These are phyloP conservation scores for Onygena corvina DNA, from an alignment of 2,329 filamentous ascomycete species.

Conservation along the genomic window DNA sequence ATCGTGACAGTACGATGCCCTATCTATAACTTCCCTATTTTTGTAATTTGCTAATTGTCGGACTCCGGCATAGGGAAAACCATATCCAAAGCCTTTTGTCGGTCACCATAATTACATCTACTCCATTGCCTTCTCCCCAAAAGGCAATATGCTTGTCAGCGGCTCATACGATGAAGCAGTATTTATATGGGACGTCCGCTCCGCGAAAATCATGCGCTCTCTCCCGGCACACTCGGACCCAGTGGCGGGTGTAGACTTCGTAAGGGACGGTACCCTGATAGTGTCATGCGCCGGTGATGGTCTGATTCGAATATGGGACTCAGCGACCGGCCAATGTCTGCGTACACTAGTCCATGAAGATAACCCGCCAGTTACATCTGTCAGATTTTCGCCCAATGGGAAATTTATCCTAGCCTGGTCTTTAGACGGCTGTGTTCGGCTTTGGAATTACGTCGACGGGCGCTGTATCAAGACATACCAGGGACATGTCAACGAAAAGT, in stretches of 20 bases:
- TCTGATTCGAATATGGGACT: slow-evolving; percentile 89
- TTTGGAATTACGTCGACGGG: slow-evolving; percentile 92
- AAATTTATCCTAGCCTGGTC: slow-evolving; percentile 87
- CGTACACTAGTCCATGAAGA: slow-evolving; percentile 94
- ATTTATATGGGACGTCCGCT: slow-evolving; percentile 89
- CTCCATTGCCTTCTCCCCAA: slow-evolving; percentile 87
- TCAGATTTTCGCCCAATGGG: slow-evolving; percentile 88
- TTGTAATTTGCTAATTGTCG: background rate
- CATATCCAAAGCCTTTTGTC: slow-evolving; percentile 51
- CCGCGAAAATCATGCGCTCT: slow-evolving; percentile 74
- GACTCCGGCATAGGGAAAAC: slow-evolving; percentile 35
- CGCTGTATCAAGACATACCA: slow-evolving; percentile 95
- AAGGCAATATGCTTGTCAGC: slow-evolving; percentile 90
- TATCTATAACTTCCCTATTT: slow-evolving; percentile 1
- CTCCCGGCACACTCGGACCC: slow-evolving; percentile 92
- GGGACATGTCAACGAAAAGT: slow-evolving; percentile 73
- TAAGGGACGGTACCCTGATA: slow-evolving; percentile 79
- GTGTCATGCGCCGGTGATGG: slow-evolving; percentile 87
- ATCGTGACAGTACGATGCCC: slow-evolving; percentile 37
- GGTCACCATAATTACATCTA: slow-evolving; percentile 97
- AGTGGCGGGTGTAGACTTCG: slow-evolving; percentile 86
- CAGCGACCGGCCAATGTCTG: slow-evolving; percentile 84
- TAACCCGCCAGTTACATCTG: slow-evolving; percentile 76
- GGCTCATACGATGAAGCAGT: slow-evolving; percentile 96
- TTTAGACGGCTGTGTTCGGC: slow-evolving; percentile 73